Evolutionary conservation across 306 rosid genomes (phyloP).

Genomic region (Styphnolobium japonicum): DNA sequence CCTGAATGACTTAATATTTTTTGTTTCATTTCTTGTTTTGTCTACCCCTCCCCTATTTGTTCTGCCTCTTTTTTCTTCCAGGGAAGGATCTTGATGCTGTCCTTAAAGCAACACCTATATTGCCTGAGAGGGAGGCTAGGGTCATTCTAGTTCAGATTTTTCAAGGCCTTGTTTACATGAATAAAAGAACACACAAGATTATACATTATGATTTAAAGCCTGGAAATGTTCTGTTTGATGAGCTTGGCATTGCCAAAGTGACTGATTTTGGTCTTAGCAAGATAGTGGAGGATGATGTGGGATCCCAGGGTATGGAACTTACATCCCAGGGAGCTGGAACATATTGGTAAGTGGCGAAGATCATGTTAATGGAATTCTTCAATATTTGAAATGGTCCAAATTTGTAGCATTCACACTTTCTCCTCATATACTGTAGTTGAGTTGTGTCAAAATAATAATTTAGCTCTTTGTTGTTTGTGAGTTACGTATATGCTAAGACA

Average conservation of each 20-base stretch:
- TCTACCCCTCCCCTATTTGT: neutral
- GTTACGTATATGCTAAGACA: neutral
- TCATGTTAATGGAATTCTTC: constrained; percentile 24
- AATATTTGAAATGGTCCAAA: constrained; percentile 11
- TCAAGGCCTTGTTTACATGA: constrained; percentile 91
- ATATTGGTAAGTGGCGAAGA: constrained; percentile 72
- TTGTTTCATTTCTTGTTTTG: constrained; percentile 1
- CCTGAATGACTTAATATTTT: neutral
- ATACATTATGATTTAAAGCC: constrained; percentile 99
- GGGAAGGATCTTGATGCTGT: constrained; percentile 99
- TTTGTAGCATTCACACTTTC: constrained; percentile 1
- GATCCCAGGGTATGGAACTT: constrained; percentile 99
- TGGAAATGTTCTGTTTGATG: constrained; percentile 95
- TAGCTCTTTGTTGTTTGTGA: no score
- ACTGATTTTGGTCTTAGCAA: constrained; percentile 99
- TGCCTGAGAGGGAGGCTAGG: constrained; percentile 96
- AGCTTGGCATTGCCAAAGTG: constrained; percentile 93
- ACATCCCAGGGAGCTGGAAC: constrained; percentile 99
- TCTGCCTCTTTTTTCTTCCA: constrained; percentile 28
- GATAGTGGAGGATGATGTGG: constrained; percentile 95
- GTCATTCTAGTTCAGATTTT: constrained; percentile 89
- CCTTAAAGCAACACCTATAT: constrained; percentile 84
- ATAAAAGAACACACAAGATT: constrained; percentile 86
- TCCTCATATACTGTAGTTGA: neutral
- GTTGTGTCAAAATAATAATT: neutral